phyloP scores from a whole-genome alignment of 2,329 filamentous ascomycete genomes.

The Juglanconis oblonga region DNA sequence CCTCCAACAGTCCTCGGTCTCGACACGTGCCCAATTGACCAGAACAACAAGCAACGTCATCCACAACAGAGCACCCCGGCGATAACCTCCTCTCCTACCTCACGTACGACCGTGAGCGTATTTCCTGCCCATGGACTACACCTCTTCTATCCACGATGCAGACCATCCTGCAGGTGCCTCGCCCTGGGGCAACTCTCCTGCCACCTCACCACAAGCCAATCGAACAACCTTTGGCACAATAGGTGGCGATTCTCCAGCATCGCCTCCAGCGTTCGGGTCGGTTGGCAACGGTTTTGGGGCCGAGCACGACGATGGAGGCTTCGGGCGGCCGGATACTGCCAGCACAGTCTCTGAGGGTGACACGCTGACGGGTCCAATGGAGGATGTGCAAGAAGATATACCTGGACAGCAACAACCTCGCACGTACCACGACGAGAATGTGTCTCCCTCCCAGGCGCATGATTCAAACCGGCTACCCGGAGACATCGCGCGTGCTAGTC shows the following conservation, averaged over 20 bases:
- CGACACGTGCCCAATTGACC: conserved; percentile 1
- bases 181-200: conserved; percentile 55
- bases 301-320: conserved; percentile 33
- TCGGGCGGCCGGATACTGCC: conserved; percentile 43
- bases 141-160: conserved; percentile 51
- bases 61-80: background rate
- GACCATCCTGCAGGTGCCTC: conserved; percentile 52
- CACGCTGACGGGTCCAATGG: conserved; percentile 32
- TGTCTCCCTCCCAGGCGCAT: conserved; percentile 18
- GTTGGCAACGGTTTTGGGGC: conserved; percentile 42
- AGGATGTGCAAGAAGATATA: conserved; percentile 26
- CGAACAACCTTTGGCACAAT: conserved; percentile 41
- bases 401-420: conserved; percentile 15
- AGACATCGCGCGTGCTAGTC: conserved; percentile 22
- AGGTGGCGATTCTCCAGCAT: conserved; percentile 36
- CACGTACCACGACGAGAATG: conserved; percentile 5
- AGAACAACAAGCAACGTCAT: conserved; percentile 21
- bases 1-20: background rate
- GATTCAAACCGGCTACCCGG: conserved; percentile 23
- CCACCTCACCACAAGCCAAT: conserved; percentile 46
- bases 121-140: conserved; percentile 52
- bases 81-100: background rate
- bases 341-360: conserved; percentile 44
- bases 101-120: background rate
- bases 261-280: conserved; percentile 39